phyloP scores from a whole-genome alignment of 1,284 basidiomycete genomes.

The Rhodofomes roseus region DNA sequence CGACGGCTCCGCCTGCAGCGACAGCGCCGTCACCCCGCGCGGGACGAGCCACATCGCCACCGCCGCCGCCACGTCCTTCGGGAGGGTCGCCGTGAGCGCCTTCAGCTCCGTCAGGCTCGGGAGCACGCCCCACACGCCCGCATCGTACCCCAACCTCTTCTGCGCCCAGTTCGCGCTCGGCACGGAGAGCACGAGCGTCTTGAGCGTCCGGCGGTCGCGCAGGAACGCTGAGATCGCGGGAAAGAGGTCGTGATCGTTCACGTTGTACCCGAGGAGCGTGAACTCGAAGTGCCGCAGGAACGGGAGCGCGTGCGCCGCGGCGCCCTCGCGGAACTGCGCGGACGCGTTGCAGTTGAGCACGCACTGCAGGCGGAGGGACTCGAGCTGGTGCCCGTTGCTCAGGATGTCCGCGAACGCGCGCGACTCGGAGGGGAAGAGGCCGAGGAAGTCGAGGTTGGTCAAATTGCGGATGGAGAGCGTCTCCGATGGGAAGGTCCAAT shows the following conservation, averaged over 20 bases:
- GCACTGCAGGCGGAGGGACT: conserved; percentile 52
- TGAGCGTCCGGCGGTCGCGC: conserved; percentile 49
- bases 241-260: conserved; percentile 57
- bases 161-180: conserved; percentile 43
- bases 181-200: conserved; percentile 46
- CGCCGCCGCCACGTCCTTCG: conserved; percentile 60
- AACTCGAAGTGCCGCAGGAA: conserved; percentile 64
- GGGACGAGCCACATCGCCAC: conserved; percentile 69
- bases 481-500: conserved; percentile 54
- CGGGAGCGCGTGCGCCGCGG: conserved; percentile 38
- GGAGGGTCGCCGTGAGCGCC: conserved; percentile 56
- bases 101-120: conserved; percentile 50
- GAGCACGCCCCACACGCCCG: conserved; percentile 66
- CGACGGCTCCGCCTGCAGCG: conserved; percentile 41
- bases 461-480: conserved; percentile 56
- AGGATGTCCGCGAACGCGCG: conserved; percentile 58
- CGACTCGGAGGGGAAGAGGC: conserved; percentile 46
- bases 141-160: conserved; percentile 57
- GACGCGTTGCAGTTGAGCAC: conserved; percentile 47
- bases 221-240: conserved; percentile 65
- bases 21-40: conserved; percentile 48
- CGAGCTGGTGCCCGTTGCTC: conserved; percentile 55
- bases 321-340: conserved; percentile 43
- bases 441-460: conserved; percentile 58
- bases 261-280: conserved; percentile 44